phyloP scores from a whole-genome alignment of 2,329 filamentous ascomycete genomes.

The Fusarium albidum region DNA sequence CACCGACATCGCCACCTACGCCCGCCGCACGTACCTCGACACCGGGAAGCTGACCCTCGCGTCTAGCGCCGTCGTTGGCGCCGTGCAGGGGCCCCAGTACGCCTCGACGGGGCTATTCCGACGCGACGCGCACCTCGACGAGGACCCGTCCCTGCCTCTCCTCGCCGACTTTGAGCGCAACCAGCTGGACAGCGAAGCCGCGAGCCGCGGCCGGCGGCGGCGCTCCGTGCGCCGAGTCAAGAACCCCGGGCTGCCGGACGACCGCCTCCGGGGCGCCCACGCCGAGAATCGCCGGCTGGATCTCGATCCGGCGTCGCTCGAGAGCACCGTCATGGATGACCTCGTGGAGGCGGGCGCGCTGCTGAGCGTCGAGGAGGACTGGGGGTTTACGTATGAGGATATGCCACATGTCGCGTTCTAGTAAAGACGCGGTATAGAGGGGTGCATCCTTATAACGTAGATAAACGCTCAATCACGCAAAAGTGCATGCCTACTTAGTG shows the following conservation, averaged over 20 bases:
- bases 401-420: constrained; percentile 5
- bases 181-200: constrained; percentile 53
- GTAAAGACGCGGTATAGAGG: background rate
- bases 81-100: constrained; percentile 65
- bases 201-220: constrained; percentile 35
- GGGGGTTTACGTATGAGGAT: constrained; percentile 47
- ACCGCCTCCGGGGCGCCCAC: constrained; percentile 29
- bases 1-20: constrained; percentile 34
- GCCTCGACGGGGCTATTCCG: constrained; percentile 54
- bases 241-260: constrained; percentile 19
- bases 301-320: constrained; percentile 38
- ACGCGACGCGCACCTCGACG: constrained; percentile 56
- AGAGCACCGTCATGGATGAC: constrained; percentile 24
- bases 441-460: no score
- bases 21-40: constrained; percentile 46
- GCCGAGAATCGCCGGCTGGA: constrained; percentile 40
- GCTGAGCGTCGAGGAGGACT: constrained; percentile 45
- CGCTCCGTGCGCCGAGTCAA: constrained; percentile 40
- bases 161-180: constrained; percentile 51
- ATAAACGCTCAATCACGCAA: no score
- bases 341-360: constrained; percentile 40
- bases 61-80: constrained; percentile 59
- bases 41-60: constrained; percentile 52
- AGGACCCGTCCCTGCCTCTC: constrained; percentile 54
- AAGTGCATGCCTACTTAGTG: no score